Conservation (phyloP, 1,139 yeast genomes). For the Magnusiomyces suaveolens region DNA sequence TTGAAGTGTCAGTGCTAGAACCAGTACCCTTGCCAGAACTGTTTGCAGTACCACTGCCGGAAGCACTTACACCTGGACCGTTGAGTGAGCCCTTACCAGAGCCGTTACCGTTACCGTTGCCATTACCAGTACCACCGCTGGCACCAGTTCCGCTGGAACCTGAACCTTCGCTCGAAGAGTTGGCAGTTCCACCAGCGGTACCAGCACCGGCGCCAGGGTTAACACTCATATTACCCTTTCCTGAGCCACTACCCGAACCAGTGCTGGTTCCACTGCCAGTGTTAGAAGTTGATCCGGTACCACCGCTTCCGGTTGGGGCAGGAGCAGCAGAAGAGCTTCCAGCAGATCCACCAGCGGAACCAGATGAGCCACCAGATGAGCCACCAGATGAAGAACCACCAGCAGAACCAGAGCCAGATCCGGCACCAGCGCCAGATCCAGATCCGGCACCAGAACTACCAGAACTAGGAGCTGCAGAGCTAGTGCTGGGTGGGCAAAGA, state of each 20-base stretch:
- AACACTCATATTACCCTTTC: neutral
- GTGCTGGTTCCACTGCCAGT: conserved; percentile 1
- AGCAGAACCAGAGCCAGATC: neutral
- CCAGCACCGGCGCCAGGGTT: conserved; percentile 1
- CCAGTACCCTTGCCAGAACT: neutral
- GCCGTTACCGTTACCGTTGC: neutral
- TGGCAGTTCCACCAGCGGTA: neutral
- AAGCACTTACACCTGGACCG: neutral
- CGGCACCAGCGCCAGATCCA: conserved; percentile 1
- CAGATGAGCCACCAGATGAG: neutral
- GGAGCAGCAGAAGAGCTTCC: neutral
- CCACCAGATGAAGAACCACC: conserved; percentile 2
- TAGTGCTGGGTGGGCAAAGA: neutral
- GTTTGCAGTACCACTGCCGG: neutral
- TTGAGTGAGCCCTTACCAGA: neutral
- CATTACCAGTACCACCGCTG: neutral
- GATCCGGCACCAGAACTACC: too few species aligned
- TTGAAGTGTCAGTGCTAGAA: neutral
- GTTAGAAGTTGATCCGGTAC: neutral
- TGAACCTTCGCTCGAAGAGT: neutral
- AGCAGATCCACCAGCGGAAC: neutral
- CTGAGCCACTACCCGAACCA: conserved; percentile 1
- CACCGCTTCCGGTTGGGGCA: neutral
- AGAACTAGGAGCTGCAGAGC: neutral
- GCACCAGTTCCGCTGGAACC: neutral